A percentile compares a stretch with the other conserved stretches of the same genome.
Evolutionary conservation across 1,139 yeast species (phyloP).

Genomic region (Blastobotrys aristatus): DNA sequence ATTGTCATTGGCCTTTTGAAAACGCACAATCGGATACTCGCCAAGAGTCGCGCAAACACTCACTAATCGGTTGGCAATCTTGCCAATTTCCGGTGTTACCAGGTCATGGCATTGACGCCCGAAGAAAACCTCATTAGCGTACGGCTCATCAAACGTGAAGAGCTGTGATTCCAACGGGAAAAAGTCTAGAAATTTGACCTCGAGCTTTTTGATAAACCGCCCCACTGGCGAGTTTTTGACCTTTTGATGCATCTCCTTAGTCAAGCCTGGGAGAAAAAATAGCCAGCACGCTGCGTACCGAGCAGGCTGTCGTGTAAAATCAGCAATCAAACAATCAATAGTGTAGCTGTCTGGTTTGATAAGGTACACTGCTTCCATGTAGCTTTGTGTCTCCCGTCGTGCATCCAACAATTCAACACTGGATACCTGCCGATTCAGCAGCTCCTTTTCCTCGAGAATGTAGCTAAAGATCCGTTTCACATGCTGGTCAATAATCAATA

Average conservation of each 20-base stretch:
- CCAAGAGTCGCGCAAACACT: constrained; percentile 74
- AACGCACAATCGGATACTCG: constrained; percentile 83
- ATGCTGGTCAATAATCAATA: constrained; percentile 38
- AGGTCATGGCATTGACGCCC: constrained; percentile 61
- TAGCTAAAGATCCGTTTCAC: constrained; percentile 35
- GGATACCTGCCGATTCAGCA: constrained; percentile 38
- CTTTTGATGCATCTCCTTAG: constrained; percentile 21
- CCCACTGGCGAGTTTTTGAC: constrained; percentile 27
- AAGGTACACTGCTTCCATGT: constrained; percentile 56
- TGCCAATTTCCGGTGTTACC: constrained; percentile 52
- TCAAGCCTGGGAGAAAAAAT: constrained; percentile 51
- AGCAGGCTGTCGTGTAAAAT: constrained; percentile 48
- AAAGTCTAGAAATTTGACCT: constrained; percentile 36
- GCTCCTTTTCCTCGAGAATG: constrained; percentile 36
- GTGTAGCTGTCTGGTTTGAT: constrained; percentile 51
- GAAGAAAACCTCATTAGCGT: constrained; percentile 70
- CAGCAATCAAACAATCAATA: constrained; percentile 55
- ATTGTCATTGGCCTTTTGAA: constrained; percentile 37
- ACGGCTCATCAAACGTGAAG: constrained; percentile 39
- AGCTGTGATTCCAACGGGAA: constrained; percentile 47
- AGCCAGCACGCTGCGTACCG: constrained; percentile 56
- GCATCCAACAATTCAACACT: constrained; percentile 52
- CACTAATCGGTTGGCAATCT: constrained; percentile 59
- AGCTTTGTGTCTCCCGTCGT: constrained; percentile 44
- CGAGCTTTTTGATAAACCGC: constrained; percentile 24